Conservation (phyloP, 164 flowering plant genomes). For the Vitis rupestris region DNA sequence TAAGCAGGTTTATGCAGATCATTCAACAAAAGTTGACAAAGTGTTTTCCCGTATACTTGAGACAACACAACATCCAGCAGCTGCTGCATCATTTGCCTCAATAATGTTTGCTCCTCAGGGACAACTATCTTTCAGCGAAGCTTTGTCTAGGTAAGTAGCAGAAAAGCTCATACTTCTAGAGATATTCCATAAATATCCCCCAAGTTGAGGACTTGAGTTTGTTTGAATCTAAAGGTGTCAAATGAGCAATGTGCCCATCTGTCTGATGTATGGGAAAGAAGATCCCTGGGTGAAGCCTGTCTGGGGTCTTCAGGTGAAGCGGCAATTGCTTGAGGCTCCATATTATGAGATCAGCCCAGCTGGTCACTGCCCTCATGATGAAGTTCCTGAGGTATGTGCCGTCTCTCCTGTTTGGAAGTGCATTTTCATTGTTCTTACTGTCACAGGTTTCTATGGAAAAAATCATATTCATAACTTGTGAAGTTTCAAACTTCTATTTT, state of each 20-base stretch:
- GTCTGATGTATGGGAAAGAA: conserved; percentile 94
- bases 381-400: conserved; percentile 87
- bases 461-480: too few species aligned
- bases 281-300: conserved; percentile 95
- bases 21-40: conserved; percentile 75
- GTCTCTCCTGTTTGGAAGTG: background rate
- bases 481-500: too few species aligned
- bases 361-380: conserved; percentile 99
- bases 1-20: conserved; percentile 90
- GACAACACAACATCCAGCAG: conserved; percentile 88
- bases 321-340: conserved; percentile 76
- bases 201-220: background rate
- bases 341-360: conserved; percentile 96
- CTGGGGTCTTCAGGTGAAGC: conserved; percentile 81
- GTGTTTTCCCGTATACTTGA: conserved; percentile 77
- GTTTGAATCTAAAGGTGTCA: conserved; percentile 48
- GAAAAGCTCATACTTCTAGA: background rate
- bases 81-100: conserved; percentile 95
- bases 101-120: conserved; percentile 93
- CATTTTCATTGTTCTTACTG: background rate
- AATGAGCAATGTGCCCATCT: conserved; percentile 58
- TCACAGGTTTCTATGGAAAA: too few species aligned
- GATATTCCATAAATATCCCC: background rate
- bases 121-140: conserved; percentile 70
- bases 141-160: conserved; percentile 55